A percentile compares a stretch with the other conserved stretches of the same genome.
Conservation (phyloP, 1,139 yeast genomes). For the Suzukiozyma palmioleophila region DNA sequence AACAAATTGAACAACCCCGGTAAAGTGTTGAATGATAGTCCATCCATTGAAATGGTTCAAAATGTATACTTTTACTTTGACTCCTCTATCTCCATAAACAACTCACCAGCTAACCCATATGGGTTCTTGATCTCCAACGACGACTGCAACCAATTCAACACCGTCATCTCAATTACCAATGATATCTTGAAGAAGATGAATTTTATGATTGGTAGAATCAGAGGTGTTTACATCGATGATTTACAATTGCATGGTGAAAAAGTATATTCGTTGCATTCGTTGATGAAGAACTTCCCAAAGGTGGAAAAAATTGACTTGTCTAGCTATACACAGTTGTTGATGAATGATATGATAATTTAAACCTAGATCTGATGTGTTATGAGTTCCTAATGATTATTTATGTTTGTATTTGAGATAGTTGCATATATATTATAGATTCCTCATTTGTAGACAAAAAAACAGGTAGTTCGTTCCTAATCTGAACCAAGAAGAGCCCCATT, state of each 20-base stretch:
- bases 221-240: constrained; percentile 34
- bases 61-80: constrained; percentile 36
- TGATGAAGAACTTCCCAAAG: constrained; percentile 30
- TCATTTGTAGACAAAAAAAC: too few species aligned
- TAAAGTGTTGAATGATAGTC: constrained; percentile 2
- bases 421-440: too few species aligned
- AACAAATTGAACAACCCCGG: background rate
- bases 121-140: constrained; percentile 4
- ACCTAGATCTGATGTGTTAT: too few species aligned
- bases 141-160: constrained; percentile 16
- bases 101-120: constrained; percentile 5
- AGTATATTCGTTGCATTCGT: constrained; percentile 26
- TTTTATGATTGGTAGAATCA: constrained; percentile 30
- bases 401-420: too few species aligned
- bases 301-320: constrained; percentile 31
- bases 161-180: constrained; percentile 29
- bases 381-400: too few species aligned
- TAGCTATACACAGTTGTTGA: constrained; percentile 15
- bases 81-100: constrained; percentile 17
- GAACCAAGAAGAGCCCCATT: too few species aligned
- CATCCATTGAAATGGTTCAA: constrained; percentile 11
- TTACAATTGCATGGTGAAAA: constrained; percentile 28
- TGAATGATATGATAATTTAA: constrained; percentile 12
- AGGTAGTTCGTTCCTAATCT: too few species aligned
- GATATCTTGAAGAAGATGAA: constrained; percentile 34